Evolutionary conservation across 805 yeast genomes (phyloP).

Genomic region (Komagataella kurtzmanii): DNA sequence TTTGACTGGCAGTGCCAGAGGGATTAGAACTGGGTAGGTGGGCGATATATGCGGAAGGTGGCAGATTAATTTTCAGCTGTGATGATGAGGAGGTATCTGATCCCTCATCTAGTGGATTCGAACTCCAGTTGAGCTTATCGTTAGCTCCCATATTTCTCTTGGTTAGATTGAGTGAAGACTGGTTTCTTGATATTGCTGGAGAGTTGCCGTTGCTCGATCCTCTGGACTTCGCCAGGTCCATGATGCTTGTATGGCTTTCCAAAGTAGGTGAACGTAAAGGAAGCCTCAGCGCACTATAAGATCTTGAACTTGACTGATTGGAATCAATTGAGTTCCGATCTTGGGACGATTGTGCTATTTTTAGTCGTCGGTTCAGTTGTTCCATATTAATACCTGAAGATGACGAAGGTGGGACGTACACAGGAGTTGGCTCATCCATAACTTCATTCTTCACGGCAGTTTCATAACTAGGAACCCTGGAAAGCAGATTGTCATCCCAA

Average conservation of each 20-base stretch:
- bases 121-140: background rate
- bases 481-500: conserved; percentile 31
- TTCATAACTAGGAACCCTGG: conserved; percentile 74
- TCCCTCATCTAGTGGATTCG: background rate
- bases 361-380: conserved; percentile 16
- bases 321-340: conserved; percentile 1
- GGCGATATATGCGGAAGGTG: background rate
- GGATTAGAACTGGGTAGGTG: background rate
- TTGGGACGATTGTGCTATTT: conserved; percentile 8
- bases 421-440: conserved; percentile 54
- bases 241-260: conserved; percentile 8
- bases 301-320: background rate
- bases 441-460: conserved; percentile 54
- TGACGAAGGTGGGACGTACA: conserved; percentile 41
- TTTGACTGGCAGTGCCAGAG: background rate
- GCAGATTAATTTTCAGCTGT: background rate
- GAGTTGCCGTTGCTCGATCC: conserved; percentile 23
- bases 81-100: background rate
- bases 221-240: conserved; percentile 15
- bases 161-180: conserved; percentile 17
- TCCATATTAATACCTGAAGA: conserved; percentile 23
- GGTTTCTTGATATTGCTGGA: conserved; percentile 24
- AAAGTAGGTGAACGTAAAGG: background rate
- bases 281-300: background rate
- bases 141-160: background rate